A percentile compares a stretch with the other conserved stretches of the same genome.
Evolutionary conservation across 2,329 filamentous ascomycete species (phyloP).

Genomic region (Triangularia setosa): DNA sequence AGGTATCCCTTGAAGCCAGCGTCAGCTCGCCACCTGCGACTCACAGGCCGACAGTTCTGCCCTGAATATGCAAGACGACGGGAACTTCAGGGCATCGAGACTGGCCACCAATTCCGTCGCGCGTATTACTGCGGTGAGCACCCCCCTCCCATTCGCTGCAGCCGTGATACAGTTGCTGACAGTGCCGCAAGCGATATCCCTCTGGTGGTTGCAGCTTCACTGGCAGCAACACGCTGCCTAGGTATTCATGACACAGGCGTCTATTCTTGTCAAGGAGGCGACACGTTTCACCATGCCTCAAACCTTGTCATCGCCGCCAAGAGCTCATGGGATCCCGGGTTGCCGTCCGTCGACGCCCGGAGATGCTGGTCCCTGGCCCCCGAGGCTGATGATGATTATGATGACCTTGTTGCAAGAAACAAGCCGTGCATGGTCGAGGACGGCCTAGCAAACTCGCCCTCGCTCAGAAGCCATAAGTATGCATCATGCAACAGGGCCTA

Average conservation of each 20-base stretch:
- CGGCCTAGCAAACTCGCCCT: not conserved
- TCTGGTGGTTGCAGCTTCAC: not conserved
- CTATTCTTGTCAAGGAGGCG: not conserved
- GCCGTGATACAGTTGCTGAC: not conserved
- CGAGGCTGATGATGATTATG: constrained; percentile 6
- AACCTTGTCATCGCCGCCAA: not conserved
- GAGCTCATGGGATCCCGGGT: not conserved
- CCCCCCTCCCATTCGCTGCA: not conserved
- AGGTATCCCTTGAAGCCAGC: too few relatives aligned
- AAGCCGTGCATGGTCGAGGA: not conserved
- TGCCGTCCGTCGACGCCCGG: not conserved
- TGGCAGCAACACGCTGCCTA: not conserved
- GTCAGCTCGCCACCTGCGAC: not conserved
- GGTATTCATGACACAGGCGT: too few relatives aligned
- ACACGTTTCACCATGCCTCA: not conserved
- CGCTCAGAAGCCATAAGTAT: not conserved
- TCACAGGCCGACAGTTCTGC: too few relatives aligned
- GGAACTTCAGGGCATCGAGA: not conserved
- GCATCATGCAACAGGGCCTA: constrained; percentile 17
- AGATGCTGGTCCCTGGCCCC: constrained; percentile 6
- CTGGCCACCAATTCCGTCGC: not conserved
- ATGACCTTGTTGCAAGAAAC: not conserved
- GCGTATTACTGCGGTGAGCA: not conserved
- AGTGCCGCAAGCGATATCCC: not conserved
- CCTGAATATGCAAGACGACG: not conserved